Evolutionary conservation across 768 basidiomycete genomes (phyloP), one percentile per base, ranked within the genome.

Genomic region (Agaricus sinodeliciosus): DNA sequence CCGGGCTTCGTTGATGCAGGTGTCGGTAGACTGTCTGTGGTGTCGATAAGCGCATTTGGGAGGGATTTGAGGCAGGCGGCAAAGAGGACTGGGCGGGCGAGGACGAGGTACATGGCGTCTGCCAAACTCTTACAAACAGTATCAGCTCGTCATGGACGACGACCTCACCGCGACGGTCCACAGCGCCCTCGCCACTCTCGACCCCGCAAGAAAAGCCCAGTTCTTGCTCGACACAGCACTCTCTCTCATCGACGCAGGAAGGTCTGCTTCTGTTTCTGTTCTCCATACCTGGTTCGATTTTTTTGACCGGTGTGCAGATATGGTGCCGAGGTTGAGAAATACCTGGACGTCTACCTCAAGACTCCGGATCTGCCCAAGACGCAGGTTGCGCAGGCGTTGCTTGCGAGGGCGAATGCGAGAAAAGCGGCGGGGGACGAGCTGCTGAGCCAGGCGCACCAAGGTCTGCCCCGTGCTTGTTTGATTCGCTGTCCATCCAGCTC

Each of bases 331-430:
- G 83, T 85, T 25, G 84, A 84, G 63, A 78, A 74, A 43, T 85
- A 82, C 60, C 60, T 85, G 22, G 83, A 87, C 13, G 80, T 85
- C 15, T 85, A 83, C 60, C 63, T 87, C 43, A 70, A 74, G 51
- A 84, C 82, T 13, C 82, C 84, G 0, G 75, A 78, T 44, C 63
- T 87, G 13, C 65, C 78, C 19, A 72, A 69, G 44, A 68, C 69
- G 42, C 77, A 83, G 55, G 61, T 80, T 2, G 74, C 77, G 3
- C 73, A 68, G 51, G 84, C 84, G 0, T 64, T 84, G 53, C 59
- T 84, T 8, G 81, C 81, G 1, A 67, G 84, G 36, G 83, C 77
- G 4, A 78, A 77, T 59, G 84, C 84, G 37, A 67, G 83, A 47
- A 80, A 78, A 59, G 66, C 67, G 3, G 74, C 72, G 15, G 81